Evolutionary conservation across 2,329 filamentous ascomycete species (phyloP).

Genomic region (Aureobasidium uvarum): DNA sequence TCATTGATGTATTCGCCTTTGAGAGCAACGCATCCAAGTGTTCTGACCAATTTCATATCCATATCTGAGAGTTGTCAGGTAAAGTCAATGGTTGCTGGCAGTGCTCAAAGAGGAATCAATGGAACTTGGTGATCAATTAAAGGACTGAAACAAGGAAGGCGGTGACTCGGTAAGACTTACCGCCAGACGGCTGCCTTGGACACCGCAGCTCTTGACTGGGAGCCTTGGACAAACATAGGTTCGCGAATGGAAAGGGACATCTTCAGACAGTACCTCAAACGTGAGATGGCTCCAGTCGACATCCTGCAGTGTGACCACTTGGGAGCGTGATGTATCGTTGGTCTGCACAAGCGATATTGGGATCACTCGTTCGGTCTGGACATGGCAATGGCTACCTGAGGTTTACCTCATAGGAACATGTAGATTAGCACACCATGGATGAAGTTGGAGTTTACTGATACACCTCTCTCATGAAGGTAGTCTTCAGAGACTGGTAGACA

Average conservation of each 20-base stretch:
- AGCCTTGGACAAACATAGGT: neutral
- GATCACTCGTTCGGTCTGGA: neutral
- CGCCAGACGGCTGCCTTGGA: neutral
- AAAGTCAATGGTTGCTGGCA: neutral
- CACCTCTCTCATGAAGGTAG: too few relatives aligned
- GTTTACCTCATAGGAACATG: neutral
- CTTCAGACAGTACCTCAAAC: neutral
- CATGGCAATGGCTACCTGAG: neutral
- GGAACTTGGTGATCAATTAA: neutral
- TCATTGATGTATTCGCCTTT: neutral
- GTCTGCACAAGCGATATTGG: neutral
- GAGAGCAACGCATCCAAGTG: conserved; percentile 2
- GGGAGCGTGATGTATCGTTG: neutral
- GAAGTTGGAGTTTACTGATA: neutral
- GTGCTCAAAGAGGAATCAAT: neutral
- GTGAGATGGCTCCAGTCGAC: neutral
- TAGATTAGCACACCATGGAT: neutral
- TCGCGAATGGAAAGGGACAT: neutral
- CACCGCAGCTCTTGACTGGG: neutral
- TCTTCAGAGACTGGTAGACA: neutral
- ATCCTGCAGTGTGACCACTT: neutral
- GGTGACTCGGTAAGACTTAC: neutral
- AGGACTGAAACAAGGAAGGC: neutral
- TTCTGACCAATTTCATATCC: neutral
- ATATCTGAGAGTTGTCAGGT: neutral